Conservation (phyloP, 768 basidiomycete species). For the Hortiboletus flavorubellus region DNA sequence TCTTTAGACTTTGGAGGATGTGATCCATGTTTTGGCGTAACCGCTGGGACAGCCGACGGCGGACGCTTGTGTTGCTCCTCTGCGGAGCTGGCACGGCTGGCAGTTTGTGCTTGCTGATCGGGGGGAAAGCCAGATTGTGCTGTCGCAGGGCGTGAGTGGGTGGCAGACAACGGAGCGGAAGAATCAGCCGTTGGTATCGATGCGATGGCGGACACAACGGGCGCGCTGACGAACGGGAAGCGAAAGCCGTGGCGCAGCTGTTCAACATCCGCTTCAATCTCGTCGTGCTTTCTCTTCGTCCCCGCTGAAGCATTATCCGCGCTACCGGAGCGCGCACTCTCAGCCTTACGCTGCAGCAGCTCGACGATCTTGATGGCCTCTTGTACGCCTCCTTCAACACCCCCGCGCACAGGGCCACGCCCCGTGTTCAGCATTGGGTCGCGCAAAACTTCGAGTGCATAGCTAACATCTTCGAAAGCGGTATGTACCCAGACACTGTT, state of each 20-base stretch:
- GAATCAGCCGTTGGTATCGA: not conserved
- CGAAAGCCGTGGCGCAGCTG: constrained; percentile 35
- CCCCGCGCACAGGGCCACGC: constrained; percentile 31
- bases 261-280: constrained; percentile 35
- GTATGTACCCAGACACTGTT: constrained; percentile 43
- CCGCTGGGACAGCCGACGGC: constrained; percentile 2
- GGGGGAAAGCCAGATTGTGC: not conserved
- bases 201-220: constrained; percentile 23
- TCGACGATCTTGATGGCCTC: constrained; percentile 42
- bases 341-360: constrained; percentile 39
- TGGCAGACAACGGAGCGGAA: not conserved
- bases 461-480: constrained; percentile 45
- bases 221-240: constrained; percentile 41
- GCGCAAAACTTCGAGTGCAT: constrained; percentile 43
- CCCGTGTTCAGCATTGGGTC: constrained; percentile 34
- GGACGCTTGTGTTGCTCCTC: constrained; percentile 18
- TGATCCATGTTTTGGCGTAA: constrained; percentile 11
- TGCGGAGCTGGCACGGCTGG: not conserved
- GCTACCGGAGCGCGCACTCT: constrained; percentile 24
- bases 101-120: not conserved
- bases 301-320: constrained; percentile 24
- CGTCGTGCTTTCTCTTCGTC: constrained; percentile 43
- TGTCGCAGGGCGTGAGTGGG: not conserved
- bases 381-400: constrained; percentile 31
- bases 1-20: constrained; percentile 34